Conservation (phyloP, 495 filamentous ascomycete species). For the Daldinia caldariorum region DNA sequence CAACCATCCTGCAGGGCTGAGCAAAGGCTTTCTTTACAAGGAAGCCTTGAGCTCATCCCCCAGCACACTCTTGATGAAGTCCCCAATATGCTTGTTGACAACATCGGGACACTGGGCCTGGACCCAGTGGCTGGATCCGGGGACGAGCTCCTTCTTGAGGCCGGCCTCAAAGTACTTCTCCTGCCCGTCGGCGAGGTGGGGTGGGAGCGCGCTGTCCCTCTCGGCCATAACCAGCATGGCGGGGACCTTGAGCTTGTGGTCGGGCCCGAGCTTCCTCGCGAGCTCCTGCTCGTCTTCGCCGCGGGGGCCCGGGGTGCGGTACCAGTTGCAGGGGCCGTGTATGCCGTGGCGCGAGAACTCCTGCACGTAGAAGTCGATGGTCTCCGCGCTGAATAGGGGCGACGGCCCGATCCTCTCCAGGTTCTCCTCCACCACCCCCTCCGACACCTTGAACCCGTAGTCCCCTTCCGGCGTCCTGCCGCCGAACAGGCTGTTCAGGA, state of each 20-base stretch:
- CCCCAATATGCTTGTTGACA: conserved; percentile 52
- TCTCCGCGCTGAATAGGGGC: conserved; percentile 69
- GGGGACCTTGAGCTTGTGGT: conserved; percentile 68
- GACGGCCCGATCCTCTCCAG: conserved; percentile 63
- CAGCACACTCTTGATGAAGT: conserved; percentile 51
- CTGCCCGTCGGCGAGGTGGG: conserved; percentile 74
- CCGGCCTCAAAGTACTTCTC: conserved; percentile 68
- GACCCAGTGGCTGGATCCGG: conserved; percentile 73
- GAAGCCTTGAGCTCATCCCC: conserved; percentile 43
- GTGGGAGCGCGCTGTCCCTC: conserved; percentile 73
- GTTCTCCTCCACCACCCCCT: conserved; percentile 64
- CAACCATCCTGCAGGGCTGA: neutral
- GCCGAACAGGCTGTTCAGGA: conserved; percentile 76
- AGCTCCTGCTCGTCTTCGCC: conserved; percentile 74
- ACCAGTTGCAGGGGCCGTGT: conserved; percentile 86
- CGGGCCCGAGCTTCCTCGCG: conserved; percentile 41
- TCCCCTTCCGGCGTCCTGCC: conserved; percentile 65
- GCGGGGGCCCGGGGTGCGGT: conserved; percentile 75
- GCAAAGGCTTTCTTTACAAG: conserved; percentile 21
- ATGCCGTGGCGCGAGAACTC: conserved; percentile 77
- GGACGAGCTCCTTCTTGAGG: conserved; percentile 62
- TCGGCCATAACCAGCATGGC: conserved; percentile 77
- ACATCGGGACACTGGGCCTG: conserved; percentile 71
- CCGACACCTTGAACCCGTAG: conserved; percentile 59
- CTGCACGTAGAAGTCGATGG: conserved; percentile 78